Conservation (phyloP, 352 stramenopile genomes). For the Pilasporangium apinafurcum region DNA sequence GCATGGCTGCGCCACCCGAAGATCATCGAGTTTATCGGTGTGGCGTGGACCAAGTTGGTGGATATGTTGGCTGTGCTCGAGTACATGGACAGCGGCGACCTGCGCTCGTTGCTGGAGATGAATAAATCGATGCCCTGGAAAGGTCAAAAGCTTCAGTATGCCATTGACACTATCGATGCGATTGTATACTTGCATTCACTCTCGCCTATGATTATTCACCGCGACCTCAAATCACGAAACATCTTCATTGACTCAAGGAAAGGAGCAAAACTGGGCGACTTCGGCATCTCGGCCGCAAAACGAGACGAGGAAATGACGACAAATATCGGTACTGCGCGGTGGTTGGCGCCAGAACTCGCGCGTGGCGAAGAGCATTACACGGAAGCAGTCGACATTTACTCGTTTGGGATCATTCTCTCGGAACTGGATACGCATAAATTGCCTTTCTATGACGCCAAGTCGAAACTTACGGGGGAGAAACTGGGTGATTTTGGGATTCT, state of each 20-base stretch:
- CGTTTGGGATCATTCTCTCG: conserved; percentile 60
- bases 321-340: conserved; percentile 53
- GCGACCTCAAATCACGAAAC: conserved; percentile 71
- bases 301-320: conserved; percentile 52
- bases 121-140: conserved; percentile 18
- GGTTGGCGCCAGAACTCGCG: conserved; percentile 57
- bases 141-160: conserved; percentile 42
- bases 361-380: conserved; percentile 56
- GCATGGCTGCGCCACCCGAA: conserved; percentile 64
- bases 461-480: conserved; percentile 16
- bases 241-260: conserved; percentile 57
- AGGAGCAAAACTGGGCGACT: conserved; percentile 59
- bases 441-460: conserved; percentile 41
- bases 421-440: conserved; percentile 67
- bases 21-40: conserved; percentile 60
- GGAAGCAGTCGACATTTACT: conserved; percentile 62
- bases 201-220: conserved; percentile 56
- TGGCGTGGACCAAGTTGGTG: conserved; percentile 61
- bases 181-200: conserved; percentile 69
- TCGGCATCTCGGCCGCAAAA: conserved; percentile 55
- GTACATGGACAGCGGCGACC: conserved; percentile 62
- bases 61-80: conserved; percentile 67
- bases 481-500: conserved; percentile 57
- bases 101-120: conserved; percentile 44
- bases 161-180: conserved; percentile 54